phyloP scores from a whole-genome alignment of 306 rosid species.

The Ammopiptanthus mongolicus region DNA sequence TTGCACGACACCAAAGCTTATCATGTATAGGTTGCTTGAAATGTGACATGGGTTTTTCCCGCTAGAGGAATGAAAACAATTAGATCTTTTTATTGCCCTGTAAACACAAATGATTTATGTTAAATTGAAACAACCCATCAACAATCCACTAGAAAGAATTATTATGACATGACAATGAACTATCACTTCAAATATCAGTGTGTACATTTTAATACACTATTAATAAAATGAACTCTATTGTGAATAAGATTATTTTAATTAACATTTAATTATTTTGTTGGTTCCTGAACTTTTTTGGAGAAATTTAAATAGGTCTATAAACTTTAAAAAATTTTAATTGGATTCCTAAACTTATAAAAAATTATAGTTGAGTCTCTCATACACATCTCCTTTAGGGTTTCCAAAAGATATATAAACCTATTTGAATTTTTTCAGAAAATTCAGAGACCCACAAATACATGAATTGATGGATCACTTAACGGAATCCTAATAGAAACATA shows the following conservation, averaged over 20 bases:
- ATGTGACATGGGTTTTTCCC: conserved; percentile 29
- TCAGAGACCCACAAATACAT: too few species aligned
- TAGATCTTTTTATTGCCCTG: conserved; percentile 41
- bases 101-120: neutral
- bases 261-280: neutral
- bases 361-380: too few species aligned
- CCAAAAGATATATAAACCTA: too few species aligned
- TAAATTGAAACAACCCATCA: neutral
- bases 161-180: neutral
- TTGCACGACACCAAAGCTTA: conserved; percentile 37
- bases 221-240: neutral
- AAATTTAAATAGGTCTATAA: conserved; percentile 1
- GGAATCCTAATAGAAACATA: too few species aligned
- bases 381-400: too few species aligned
- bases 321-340: neutral
- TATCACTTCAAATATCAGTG: neutral
- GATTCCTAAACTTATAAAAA: too few species aligned
- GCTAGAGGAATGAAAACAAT: conserved; percentile 33
- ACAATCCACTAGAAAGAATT: neutral
- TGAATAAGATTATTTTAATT: neutral
- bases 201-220: neutral
- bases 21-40: conserved; percentile 42
- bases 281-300: neutral
- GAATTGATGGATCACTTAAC: too few species aligned
- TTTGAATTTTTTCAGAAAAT: too few species aligned